A percentile compares a stretch with the other conserved stretches of the same genome.
These are phyloP conservation scores for Cladobotryum mycophilum DNA, from an alignment of 2,329 filamentous ascomycete species.

Conservation along the genomic window DNA sequence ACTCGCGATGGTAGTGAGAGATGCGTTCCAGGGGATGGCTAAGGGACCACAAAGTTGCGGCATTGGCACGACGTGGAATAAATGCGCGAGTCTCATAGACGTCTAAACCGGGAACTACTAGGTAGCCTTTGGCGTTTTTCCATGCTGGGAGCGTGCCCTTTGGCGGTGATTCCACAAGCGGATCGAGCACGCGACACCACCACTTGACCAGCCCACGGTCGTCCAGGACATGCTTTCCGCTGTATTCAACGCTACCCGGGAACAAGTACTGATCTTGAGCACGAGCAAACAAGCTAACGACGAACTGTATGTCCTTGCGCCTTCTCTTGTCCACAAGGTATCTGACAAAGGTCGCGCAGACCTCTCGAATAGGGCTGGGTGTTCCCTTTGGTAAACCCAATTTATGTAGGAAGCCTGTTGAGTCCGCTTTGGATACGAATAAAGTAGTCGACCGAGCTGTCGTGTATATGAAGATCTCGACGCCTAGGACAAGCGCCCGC, in stretches of 20 bases:
- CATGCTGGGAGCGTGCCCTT: conserved; percentile 27
- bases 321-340: conserved; percentile 65
- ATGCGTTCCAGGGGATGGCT: conserved; percentile 63
- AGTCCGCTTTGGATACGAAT: conserved; percentile 96
- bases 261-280: conserved; percentile 94
- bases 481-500: conserved; percentile 65
- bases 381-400: conserved; percentile 56
- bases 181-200: conserved; percentile 89
- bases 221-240: conserved; percentile 82
- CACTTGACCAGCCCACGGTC: conserved; percentile 86
- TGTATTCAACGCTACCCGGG: conserved; percentile 80
- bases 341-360: conserved; percentile 68
- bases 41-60: conserved; percentile 58
- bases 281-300: conserved; percentile 86
- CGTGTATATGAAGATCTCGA: conserved; percentile 84
- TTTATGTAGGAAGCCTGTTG: conserved; percentile 75
- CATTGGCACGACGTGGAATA: conserved; percentile 48
- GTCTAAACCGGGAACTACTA: conserved; percentile 84
- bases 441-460: conserved; percentile 76
- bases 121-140: conserved; percentile 61
- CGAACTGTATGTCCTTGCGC: conserved; percentile 58
- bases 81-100: conserved; percentile 73
- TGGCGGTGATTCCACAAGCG: conserved; percentile 53
- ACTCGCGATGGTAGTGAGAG: conserved; percentile 55
- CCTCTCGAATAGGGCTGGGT: conserved; percentile 65